Evolutionary conservation across 495 filamentous ascomycete genomes (phyloP).

Genomic region (Penicillium coprophilum): DNA sequence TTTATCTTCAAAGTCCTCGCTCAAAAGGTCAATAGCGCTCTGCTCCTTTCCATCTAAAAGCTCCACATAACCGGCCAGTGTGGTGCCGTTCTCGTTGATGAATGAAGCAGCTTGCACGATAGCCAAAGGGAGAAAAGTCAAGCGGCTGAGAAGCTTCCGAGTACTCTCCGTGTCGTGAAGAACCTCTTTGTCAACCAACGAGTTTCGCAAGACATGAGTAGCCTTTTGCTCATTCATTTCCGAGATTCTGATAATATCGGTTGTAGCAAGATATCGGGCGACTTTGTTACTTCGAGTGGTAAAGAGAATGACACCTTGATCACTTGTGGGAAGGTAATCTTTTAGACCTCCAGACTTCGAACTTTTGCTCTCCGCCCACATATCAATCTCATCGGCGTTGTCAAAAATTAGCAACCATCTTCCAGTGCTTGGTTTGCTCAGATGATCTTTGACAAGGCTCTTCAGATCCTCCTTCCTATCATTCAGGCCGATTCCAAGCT

Average conservation of each 20-base stretch:
- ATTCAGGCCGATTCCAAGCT: slow-evolving; percentile 14
- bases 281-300: slow-evolving; percentile 36
- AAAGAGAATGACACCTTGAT: slow-evolving; percentile 37
- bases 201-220: slow-evolving; percentile 20
- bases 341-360: slow-evolving; percentile 3
- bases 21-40: slow-evolving; percentile 42
- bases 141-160: slow-evolving; percentile 23
- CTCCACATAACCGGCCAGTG: slow-evolving; percentile 42
- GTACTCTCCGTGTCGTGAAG: slow-evolving; percentile 16
- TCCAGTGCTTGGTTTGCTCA: slow-evolving; percentile 25
- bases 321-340: slow-evolving; percentile 28
- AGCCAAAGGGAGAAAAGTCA: slow-evolving; percentile 41
- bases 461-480: slow-evolving; percentile 9
- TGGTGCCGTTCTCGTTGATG: slow-evolving; percentile 42
- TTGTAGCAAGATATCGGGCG: slow-evolving; percentile 21
- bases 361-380: slow-evolving; percentile 21
- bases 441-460: slow-evolving; percentile 27
- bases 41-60: slow-evolving; percentile 45
- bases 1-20: slow-evolving; percentile 50
- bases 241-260: slow-evolving; percentile 23
- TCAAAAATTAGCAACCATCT: slow-evolving; percentile 45
- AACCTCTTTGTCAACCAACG: slow-evolving; percentile 26
- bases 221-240: slow-evolving; percentile 32
- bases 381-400: slow-evolving; percentile 41
- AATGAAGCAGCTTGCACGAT: slow-evolving; percentile 46